Conservation (phyloP, 1,139 yeast genomes). For the Suhomyces guaymorum region DNA sequence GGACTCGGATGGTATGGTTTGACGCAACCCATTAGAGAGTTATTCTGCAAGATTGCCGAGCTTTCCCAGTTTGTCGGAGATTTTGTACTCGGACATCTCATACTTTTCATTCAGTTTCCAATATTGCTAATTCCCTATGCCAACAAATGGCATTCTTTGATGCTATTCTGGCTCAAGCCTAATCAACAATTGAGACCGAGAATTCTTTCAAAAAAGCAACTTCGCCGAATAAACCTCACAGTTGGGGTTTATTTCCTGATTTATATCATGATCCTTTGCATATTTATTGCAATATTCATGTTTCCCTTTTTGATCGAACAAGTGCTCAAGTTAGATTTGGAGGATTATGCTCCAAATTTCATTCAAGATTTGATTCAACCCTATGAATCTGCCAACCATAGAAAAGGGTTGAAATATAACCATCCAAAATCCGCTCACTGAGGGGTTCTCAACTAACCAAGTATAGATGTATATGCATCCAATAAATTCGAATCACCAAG, state of each 20-base stretch:
- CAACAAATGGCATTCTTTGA: conserved; percentile 97
- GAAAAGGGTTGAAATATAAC: conserved; percentile 38
- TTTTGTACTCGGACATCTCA: conserved; percentile 85
- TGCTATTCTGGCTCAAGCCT: conserved; percentile 99
- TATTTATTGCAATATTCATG: conserved; percentile 36
- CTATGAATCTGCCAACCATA: conserved; percentile 21
- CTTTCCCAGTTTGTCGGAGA: conserved; percentile 97
- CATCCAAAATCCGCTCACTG: background rate
- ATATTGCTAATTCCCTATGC: conserved; percentile 79
- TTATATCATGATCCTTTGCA: too few species aligned
- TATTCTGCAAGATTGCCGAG: conserved; percentile 90
- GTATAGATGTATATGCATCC: conserved; percentile 5
- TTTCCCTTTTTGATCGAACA: conserved; percentile 41
- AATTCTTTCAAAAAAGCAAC: conserved; percentile 93
- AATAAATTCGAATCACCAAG: conserved; percentile 3
- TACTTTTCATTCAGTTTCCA: conserved; percentile 89
- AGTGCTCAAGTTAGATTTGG: conserved; percentile 38
- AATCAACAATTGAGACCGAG: conserved; percentile 98
- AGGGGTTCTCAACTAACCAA: background rate
- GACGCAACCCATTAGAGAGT: conserved; percentile 97
- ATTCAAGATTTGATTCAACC: conserved; percentile 46
- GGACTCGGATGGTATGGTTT: conserved; percentile 95
- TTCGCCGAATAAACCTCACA: too few species aligned
- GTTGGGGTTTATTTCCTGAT: too few species aligned
- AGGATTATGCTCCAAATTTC: conserved; percentile 36